Evolutionary conservation across 2,329 filamentous ascomycete species (phyloP), one percentile per base, ranked within the genome.

Genomic region (Graphilbum sp.): DNA sequence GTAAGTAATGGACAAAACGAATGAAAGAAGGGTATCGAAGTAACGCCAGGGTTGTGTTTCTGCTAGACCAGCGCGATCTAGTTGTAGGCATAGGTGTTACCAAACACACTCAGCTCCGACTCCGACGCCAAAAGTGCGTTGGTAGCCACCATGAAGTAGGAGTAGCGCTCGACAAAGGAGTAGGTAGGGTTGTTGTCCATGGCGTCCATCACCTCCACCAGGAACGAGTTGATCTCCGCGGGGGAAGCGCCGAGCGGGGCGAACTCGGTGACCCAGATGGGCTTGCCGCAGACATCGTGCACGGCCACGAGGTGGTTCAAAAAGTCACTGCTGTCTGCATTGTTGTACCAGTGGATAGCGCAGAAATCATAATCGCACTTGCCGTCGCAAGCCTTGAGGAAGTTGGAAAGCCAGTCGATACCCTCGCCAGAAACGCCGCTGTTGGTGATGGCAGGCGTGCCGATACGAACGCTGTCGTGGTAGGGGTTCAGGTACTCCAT

Each of bases 181-280:
- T 62, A 63, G 35, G 53, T 52, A 19, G 53, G n/a, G 48, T 61
- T 53, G 46, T 48, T 53, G 43, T 73, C 68, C 8, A 74, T 58
- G 47, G 58, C 51, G 41, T 61, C 49, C 23, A 69, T 61, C 46
- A 69, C 60, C 6, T 57, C 52, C 43, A 54, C 40, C 41, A 79
- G 56, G 62, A 75, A 76, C 27, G 43, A 43, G 44, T 53, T 53
- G 43, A 63, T 54, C 45, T 63, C 52, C 19, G 61, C 57, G 31
- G 60, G 56, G 37, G 54, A 56, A 24, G 21, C 15, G 41, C 61
- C 66, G 25, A 56, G 50, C 38, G 70, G 64, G 19, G 66, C 74
- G 46, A 79, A 79, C 62, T 80, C 75, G 40, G 72, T 77, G 40
- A 79, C 57, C 68, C 69, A 78, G 53, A 80, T 55, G 34, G 63